A percentile compares a stretch with the other conserved stretches of the same genome.
These are phyloP conservation scores for Colletotrichum sp. DNA, from an alignment of 2,329 filamentous ascomycete genomes.

Conservation along the genomic window DNA sequence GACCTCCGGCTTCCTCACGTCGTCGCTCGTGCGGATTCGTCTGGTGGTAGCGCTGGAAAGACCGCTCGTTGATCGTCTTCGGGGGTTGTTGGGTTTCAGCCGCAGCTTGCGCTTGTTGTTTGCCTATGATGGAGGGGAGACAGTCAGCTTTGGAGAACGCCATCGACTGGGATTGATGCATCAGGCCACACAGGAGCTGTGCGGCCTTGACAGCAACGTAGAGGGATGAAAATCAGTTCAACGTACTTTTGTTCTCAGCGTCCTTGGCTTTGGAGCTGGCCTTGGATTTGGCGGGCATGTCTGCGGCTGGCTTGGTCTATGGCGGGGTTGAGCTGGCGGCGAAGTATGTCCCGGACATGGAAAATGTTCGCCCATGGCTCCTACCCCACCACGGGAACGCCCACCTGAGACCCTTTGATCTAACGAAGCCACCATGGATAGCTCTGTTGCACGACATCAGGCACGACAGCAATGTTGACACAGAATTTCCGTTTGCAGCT, in stretches of 20 bases:
- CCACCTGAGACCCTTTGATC: not conserved
- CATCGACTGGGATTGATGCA: constrained; percentile 2
- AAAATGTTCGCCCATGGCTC: constrained; percentile 6
- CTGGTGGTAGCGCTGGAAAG: constrained; percentile 51
- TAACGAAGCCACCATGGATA: not conserved
- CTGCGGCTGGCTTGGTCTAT: constrained; percentile 18
- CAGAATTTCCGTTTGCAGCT: not conserved
- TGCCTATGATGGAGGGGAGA: constrained; percentile 18
- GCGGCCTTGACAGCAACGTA: not conserved
- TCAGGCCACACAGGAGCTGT: not conserved
- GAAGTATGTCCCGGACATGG: constrained; percentile 7
- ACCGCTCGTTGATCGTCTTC: constrained; percentile 54
- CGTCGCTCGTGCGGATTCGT: constrained; percentile 55
- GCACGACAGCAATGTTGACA: not conserved
- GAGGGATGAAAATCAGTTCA: constrained; percentile 18
- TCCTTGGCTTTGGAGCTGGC: constrained; percentile 35
- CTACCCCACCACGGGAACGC: constrained; percentile 10
- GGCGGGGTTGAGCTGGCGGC: constrained; percentile 21
- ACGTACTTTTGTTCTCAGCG: constrained; percentile 23
- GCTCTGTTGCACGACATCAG: not conserved
- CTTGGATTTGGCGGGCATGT: constrained; percentile 43
- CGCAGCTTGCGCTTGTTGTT: constrained; percentile 27
- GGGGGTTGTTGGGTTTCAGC: constrained; percentile 31
- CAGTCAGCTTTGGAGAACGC: not conserved
- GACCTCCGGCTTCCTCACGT: constrained; percentile 47